Percentiles rank a stretch among this genome's conserved stretches.
These are phyloP conservation scores for Aspergillus arachidicola DNA, from an alignment of 2,329 filamentous ascomycete species.

Conservation along the genomic window DNA sequence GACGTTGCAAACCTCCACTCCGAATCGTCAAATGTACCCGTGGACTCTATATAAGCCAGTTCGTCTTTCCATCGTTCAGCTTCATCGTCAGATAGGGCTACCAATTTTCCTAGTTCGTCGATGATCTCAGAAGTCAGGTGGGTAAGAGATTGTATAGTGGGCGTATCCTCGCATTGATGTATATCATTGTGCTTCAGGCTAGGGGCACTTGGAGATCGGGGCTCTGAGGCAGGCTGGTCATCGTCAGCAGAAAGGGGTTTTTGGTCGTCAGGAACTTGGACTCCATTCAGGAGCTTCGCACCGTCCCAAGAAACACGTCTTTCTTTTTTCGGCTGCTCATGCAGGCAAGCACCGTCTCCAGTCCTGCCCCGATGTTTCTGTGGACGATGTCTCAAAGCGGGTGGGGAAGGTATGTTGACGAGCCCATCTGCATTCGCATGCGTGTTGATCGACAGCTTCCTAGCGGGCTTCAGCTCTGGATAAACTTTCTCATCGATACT, in stretches of 20 bases:
- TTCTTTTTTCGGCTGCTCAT: constrained; percentile 31
- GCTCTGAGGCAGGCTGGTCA: constrained; percentile 17
- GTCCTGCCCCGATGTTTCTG: constrained; percentile 41
- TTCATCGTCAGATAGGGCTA: constrained; percentile 40
- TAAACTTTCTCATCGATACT: constrained; percentile 36
- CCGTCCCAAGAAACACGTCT: constrained; percentile 44
- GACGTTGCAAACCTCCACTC: constrained; percentile 43
- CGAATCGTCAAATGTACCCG: constrained; percentile 39
- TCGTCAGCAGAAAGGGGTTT: constrained; percentile 12
- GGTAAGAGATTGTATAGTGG: constrained; percentile 35
- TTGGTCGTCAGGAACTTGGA: constrained; percentile 19
- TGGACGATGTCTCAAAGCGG: constrained; percentile 42
- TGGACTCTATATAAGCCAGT: constrained; percentile 37
- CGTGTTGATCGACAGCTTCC: constrained; percentile 36
- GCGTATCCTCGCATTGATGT: constrained; percentile 13
- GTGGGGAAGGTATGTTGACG: constrained; percentile 39
- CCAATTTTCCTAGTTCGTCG: constrained; percentile 37
- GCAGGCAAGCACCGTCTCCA: constrained; percentile 23
- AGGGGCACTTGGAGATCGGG: constrained; percentile 23
- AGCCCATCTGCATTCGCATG: constrained; percentile 31
- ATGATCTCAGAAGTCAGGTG: constrained; percentile 43
- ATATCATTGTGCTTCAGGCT: constrained; percentile 19
- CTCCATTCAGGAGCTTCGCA: constrained; percentile 36
- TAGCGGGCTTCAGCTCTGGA: constrained; percentile 32
- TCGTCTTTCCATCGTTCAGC: constrained; percentile 42